Base-by-base conservation (phyloP, 2,329 filamentous ascomycete species). In the Arthroderma uncinatum region DNA sequence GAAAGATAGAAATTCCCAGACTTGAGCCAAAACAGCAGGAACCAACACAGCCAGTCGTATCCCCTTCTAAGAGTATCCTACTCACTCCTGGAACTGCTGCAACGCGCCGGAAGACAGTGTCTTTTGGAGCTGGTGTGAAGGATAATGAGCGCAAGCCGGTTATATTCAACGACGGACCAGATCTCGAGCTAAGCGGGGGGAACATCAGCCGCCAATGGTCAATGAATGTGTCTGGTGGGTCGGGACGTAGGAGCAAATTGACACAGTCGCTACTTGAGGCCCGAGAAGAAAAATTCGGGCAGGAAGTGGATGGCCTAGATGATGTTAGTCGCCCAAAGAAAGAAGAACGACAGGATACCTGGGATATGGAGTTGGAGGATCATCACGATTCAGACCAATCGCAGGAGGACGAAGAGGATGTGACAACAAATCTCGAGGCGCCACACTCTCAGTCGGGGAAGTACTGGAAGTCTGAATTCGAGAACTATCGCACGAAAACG, bases 51-150 rank as follows among this genome's bases (percentile, higher is more conserved):
- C 62, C 67, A 25, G 64, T 70, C 58, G 64, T 69, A 16, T 82
- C 80, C 23, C 79, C 79, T 0, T 78, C 80, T 0, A 83, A 83
- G 64, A 81, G 82, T 60, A 84, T 85, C 54, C 75, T 85, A n/a
- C 74, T 82, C 65, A 85, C 82, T 0, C 82, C 82, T 4, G 81
- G 82, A 2, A 82, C 80, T 1, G 76, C 73, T 8, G 74, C 74
- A 30, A 78, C 76, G 58, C 74, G 79, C 55, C 74, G 80, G 54
- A 84, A 84, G 65, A 81, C 79, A 0, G 80, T 85, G 6, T 81
- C 80, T 0, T 84, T 83, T 64, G 79, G 79, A 5, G 76, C 78
- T 16, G 73, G 79, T 16, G 78, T 82, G 1, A 69, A 79, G 28
- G 78, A 82, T 61, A 81, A 81, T 60, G 79, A 81, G 61, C 68